Evolutionary conservation across 2,329 filamentous ascomycete genomes (phyloP), one percentile per base, ranked within the genome.

Genomic region (Cladobotryum mycophilum): DNA sequence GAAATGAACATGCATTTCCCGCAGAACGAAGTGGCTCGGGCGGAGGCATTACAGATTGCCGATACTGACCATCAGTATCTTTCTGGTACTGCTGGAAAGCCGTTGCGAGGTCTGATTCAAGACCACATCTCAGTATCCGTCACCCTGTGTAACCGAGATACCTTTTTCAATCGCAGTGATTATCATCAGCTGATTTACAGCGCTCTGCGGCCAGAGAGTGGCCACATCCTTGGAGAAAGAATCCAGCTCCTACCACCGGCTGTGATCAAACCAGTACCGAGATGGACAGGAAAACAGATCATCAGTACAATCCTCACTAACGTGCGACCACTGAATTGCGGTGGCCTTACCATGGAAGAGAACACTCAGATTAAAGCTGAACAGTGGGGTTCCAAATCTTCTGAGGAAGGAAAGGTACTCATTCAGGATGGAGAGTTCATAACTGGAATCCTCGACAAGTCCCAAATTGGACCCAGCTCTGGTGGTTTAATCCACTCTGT

Each of bases 1-100:
- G 93, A 99, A 70, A 99, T 99, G 93, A 99, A 99, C 68, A 95
- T 99, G 91, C 93, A 99, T 70, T 97, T 99, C 64, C 93, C 93
- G 1, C 93, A 99, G 61, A 97, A 96, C 60, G 95, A 97, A 66
- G 78, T 97, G 57, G 93, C 93, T 14, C 81, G 93, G 59, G 88
- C 92, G 2, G 93, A 99, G 71, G 93, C 93, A 2, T 79, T 95
- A 58, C 88, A 90, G 59, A 85, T 99, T 61, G 93, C 93, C 36
- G 92, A 97, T 66, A 96, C 93, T 3, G 92, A 99, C 66, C 91
- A 96, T 64, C 93, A 99, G 63, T 99, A 99, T 65, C 80, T 99
- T 35, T 95, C 91, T 34, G 89, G 87, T 17, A 99, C 93, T 3
- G 88, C 89, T 14, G 93, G 93, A 51, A 95, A 96, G 64, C 93